Conservation (phyloP, 176 grass and related monocot genomes). For the Musa schizocarpa region DNA sequence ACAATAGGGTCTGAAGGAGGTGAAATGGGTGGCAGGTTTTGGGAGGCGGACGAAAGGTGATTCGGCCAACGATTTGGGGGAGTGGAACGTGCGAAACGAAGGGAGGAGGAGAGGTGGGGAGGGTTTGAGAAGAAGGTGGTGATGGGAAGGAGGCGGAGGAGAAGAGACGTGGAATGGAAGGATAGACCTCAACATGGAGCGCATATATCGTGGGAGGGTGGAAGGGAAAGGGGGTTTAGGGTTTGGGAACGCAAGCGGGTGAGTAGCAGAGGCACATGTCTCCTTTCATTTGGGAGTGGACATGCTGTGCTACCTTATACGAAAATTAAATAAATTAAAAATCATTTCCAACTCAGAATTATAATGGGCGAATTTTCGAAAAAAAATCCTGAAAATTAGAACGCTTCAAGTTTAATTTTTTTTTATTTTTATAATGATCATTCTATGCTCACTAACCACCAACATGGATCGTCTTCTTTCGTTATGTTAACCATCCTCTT, state of each 20-base stretch:
- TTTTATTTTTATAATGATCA: no score
- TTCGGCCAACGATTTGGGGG: neutral
- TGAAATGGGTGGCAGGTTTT: neutral
- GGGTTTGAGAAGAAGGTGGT: neutral
- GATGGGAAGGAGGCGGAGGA: neutral
- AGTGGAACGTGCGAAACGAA: neutral
- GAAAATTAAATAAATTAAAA: neutral
- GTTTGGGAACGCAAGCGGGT: neutral
- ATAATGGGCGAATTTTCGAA: no score
- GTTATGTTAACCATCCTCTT: no score
- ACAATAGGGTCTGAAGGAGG: neutral
- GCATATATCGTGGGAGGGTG: neutral
- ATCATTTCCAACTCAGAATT: no score
- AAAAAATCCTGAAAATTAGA: no score
- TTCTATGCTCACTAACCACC: fast-evolving
- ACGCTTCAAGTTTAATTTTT: no score
- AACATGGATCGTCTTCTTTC: fast-evolving
- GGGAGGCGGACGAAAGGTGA: neutral
- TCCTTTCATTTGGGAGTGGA: neutral
- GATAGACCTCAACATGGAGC: slow-evolving; percentile 5
- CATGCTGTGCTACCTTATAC: neutral
- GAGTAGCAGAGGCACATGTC: no score
- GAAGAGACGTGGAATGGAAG: neutral
- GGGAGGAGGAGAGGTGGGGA: neutral
- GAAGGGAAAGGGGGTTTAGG: neutral